These are phyloP conservation scores for Populus deltoides DNA, from an alignment of 345 rosid species.

Conservation along the genomic window DNA sequence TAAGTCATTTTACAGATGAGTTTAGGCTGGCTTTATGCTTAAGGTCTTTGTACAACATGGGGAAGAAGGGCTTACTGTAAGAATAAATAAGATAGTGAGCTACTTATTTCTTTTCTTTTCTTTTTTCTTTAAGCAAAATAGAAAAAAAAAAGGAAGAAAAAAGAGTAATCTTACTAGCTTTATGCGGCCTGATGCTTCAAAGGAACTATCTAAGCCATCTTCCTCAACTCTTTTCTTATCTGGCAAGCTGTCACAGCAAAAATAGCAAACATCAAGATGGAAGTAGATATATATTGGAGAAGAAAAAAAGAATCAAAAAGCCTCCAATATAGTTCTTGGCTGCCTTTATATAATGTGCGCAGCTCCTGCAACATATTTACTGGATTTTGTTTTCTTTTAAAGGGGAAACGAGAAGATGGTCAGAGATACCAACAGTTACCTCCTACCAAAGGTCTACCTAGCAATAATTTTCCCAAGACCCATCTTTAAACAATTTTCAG, in stretches of 20 bases:
- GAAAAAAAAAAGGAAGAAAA: constrained; percentile 1
- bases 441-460: constrained; percentile 24
- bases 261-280: constrained; percentile 31
- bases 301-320: constrained; percentile 20
- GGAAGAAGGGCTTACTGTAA: constrained; percentile 25
- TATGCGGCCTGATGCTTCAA: constrained; percentile 46
- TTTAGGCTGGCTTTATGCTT: constrained; percentile 17
- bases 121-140: background rate
- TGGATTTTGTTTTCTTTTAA: background rate
- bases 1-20: constrained; percentile 3
- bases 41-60: constrained; percentile 17
- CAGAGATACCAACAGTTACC: constrained; percentile 17
- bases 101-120: constrained; percentile 13
- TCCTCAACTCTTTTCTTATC: constrained; percentile 54
- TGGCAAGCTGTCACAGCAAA: constrained; percentile 60
- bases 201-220: constrained; percentile 43
- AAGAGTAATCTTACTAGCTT: constrained; percentile 57
- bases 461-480: constrained; percentile 33
- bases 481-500: constrained; percentile 24
- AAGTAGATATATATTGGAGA: constrained; percentile 14
- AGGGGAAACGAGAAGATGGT: constrained; percentile 9
- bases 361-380: constrained; percentile 10
- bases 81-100: constrained; percentile 35
- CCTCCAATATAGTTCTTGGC: constrained; percentile 13
- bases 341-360: constrained; percentile 9